Evolutionary conservation across 441 rosid species (phyloP), one percentile per base, ranked within the genome.

Genomic region (Croton setiger): DNA sequence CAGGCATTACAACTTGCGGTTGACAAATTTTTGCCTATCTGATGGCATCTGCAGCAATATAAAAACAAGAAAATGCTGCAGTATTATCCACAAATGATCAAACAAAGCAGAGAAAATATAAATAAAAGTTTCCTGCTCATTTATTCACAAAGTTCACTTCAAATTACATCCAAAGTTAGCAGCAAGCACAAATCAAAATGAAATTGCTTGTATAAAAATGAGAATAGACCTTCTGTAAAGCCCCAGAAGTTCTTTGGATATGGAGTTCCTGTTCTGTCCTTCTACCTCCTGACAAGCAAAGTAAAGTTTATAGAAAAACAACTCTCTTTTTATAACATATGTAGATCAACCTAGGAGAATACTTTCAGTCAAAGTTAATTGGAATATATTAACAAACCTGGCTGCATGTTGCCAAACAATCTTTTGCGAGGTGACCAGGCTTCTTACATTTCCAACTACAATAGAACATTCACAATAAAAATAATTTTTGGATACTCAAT

Each of bases 341-440:
- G 66, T 20, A 35, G 72, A 27, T 53, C 4, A n/a, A 35, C 4
- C 44, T 49, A 20, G n/a, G n/a, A n/a, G n/a, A n/a, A n/a, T n/a
- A n/a, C n/a, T 60, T 20, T 7, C 45, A 52, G 54, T 63, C 27
- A 59, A 39, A 21, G 18, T 43, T 21, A 23, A 17, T 44, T 7
- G 5, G 20, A 69, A 47, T 49, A 65, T 17, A 18, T 66, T 53
- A 68, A 60, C 17, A 17, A 72, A 85, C 87, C 87, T 82, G 80
- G 44, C 74, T 71, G 36, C 67, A 15, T 39, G 72, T 58, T 41
- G 61, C 52, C 76, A 79, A 74, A 81, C 95, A 89, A 76, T 89
- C 95, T 71, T 85, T 82, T 27, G 88, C 84, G 72, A 89, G 88
- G 75, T 89, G 95, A 52, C 95, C 90, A 18, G 89, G 92, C 80